Base-by-base conservation (phyloP, 2,329 filamentous ascomycete species). In the Epichloe sylvatica region DNA sequence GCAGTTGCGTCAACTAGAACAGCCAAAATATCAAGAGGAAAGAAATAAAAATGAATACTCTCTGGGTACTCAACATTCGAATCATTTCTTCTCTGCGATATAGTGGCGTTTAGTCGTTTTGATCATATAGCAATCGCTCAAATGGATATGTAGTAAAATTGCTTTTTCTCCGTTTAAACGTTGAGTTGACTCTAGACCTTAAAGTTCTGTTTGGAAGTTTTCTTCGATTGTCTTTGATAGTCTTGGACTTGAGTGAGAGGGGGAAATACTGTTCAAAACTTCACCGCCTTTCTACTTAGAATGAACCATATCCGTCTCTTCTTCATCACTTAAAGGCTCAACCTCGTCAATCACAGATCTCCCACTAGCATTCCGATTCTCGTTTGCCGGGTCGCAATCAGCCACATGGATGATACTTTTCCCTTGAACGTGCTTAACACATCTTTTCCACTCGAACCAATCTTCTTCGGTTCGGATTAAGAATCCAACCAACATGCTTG, bases 401-500 rank as follows among this genome's bases (percentile, higher is more conserved):
- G 87, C 81, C 30, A 97, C 80, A 57, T 91, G 86, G 45, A 97
- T 84, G 47, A 98, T 86, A 6, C 81, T 75, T 64, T 94, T 96
- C 21, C 86, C 86, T 57, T 86, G 80, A 8, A 85, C 80, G 57
- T 84, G 78, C 56, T 80, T 80, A 2, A 94, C 75, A n/a, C 80
- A 77, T 51, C 77, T 72, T 60, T 86, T 84, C 90, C 90, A 97
- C 48, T 80, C 76, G 38, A 76, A 69, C 84, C 91, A 97, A 56
- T 98, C 92, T 41, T 82, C 76, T 57, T 91, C 82, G 51, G 86
- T 80, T 39, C 76, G 78, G 53, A 98, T 89, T 36, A 98, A 69
- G 60, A 97, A 97, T 4, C 88, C 91, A 55, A 98, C 86, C 40
- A 98, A 70, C 92, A 98, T 98, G 61, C 89, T 96, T 0, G 92